These are phyloP conservation scores for Tolypocladium paradoxum DNA, from an alignment of 2,329 filamentous ascomycete genomes.

Conservation along the genomic window DNA sequence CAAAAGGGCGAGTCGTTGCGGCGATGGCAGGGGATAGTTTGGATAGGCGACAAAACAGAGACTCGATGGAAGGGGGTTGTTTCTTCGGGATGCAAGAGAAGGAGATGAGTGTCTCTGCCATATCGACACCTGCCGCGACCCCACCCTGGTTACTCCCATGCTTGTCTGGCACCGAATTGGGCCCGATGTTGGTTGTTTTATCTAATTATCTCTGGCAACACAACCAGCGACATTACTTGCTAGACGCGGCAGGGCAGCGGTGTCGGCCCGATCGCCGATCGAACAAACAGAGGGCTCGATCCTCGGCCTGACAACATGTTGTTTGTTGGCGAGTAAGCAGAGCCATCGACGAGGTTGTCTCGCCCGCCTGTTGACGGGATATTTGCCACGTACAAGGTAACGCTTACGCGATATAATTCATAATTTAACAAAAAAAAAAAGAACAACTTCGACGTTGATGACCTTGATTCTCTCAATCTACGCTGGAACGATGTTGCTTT, in stretches of 20 bases:
- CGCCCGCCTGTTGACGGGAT: not conserved
- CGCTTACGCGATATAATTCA: not conserved
- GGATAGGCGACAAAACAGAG: not conserved
- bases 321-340: not conserved
- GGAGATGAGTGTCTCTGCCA: not conserved
- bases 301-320: not conserved
- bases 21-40: not conserved
- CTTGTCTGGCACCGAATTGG: too few species aligned
- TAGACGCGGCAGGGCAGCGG: not conserved
- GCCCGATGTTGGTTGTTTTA: too few species aligned
- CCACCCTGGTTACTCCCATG: not conserved
- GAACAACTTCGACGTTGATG: not conserved
- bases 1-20: not conserved
- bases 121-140: not conserved
- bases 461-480: not conserved
- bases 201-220: not conserved
- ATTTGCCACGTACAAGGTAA: not conserved
- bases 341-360: not conserved
- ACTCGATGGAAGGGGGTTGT: not conserved
- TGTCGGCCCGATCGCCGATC: not conserved
- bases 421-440: not conserved
- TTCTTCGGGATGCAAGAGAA: not conserved
- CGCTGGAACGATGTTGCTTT: not conserved
- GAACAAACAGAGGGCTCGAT: too few species aligned
- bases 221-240: not conserved